Base-by-base conservation (phyloP, 2,329 filamentous ascomycete species). In the Trichoderma sp. region DNA sequence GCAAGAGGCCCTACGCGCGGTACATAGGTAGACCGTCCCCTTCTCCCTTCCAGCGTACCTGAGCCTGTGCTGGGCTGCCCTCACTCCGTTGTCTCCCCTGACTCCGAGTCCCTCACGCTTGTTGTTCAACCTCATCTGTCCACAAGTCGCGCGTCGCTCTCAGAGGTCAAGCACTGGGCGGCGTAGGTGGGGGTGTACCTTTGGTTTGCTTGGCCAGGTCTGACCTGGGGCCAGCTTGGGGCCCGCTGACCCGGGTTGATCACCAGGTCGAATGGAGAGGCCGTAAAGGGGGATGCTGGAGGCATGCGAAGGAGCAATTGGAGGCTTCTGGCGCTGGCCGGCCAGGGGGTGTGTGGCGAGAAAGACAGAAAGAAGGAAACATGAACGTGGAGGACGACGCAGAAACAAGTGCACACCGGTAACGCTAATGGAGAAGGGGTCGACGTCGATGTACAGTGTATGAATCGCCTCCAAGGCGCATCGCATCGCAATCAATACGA, bases 251-350 rank as follows among this genome's bases (percentile, higher is more conserved):
- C 58, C 56, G 62, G 59, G 66, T 63, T 69, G 68, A 70, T 70
- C 67, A 69, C 69, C 67, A 70, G 69, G 69, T 69, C 66, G 64
- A 60, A 57, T 63, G 65, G 64, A 43, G 59, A 62, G 66, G 45
- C 44, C 26, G 54, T 59, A 55, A 41, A 58, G 50, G 48, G 56
- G 60, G 65, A 63, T 58, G 51, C 30, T 64, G 66, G 64, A 54
- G 47, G 63, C 45, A 51, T 64, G 28, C 52, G 57, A 58, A 57
- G 34, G 62, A 64, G 62, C 55, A 61, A 47, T 60, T 65, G 62
- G 57, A 65, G 55, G 63, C 34, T 21, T 19, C 50, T 39, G 24
- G 26, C 15, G 41, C 45, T 28, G 52, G 41, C 28, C 47, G 52
- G 41, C 28, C 47, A 28, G 43, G 50, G 52, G 57, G 63, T 15